Base-by-base conservation (phyloP, 805 yeast genomes). In the Yamadazyma nakazawae region DNA sequence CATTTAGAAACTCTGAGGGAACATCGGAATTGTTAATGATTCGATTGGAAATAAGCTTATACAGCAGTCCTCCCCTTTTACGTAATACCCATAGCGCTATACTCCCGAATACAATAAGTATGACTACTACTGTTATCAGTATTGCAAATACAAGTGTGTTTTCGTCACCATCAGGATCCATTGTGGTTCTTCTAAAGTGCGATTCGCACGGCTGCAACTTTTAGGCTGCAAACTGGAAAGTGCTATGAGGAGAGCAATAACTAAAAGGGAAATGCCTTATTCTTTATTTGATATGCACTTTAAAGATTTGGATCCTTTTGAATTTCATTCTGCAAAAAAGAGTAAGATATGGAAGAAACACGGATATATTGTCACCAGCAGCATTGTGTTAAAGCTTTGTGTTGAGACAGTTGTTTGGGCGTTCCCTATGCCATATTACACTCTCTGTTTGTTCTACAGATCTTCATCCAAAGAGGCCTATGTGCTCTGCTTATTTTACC, bases 1-100 rank as follows among this genome's bases (percentile, higher is more conserved):
- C 76, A 47, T 70, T 68, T 19, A 71, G 49, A 48, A 67, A 70
- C 45, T 65, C 75, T 16, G 57, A 59, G 16, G 75, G 75, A 2
- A 70, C 55, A 24, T 45, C 42, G 11, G 38, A 14, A 19, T 37
- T 37, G 9, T 30, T 34, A 9, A 43, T 32, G 11, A 43, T 30
- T 13, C 18, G 18, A 24, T 43, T 24, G 6, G 40, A 40, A 13
- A 43, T 28, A 10, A 34, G 11, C 19, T 34, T 34, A 34, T 14
- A 34, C 32, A 28, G 32, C 32, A 13, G 32, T 13, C 4, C n/a
- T 9, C 32, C n/a, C 9, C 32, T 28, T 13, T 28, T 28, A 10
- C n/a, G n/a, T 12, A 28, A 11, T 28, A 28, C n/a, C 3, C 32
- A 28, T 11, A 28, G 32, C 5, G 11, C 11, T 12, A 28, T 28